These are phyloP conservation scores for Microcyclospora pomicola DNA, from an alignment of 2,329 filamentous ascomycete genomes.

Conservation along the genomic window DNA sequence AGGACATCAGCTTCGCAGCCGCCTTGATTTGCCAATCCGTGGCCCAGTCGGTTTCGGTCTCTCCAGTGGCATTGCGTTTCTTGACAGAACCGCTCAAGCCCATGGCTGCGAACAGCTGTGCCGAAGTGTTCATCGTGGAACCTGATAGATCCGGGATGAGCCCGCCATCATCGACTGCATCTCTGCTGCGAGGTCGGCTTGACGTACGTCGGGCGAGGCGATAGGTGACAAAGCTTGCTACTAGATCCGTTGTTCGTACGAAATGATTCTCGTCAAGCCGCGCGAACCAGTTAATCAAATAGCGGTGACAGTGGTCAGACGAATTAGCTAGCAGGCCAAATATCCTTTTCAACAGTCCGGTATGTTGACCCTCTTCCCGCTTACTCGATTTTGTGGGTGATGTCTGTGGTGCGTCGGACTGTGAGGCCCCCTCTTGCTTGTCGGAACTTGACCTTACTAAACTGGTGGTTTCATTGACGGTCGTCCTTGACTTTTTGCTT, in stretches of 20 bases:
- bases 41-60: slow-evolving; percentile 47
- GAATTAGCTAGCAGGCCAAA: slow-evolving; percentile 67
- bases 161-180: slow-evolving; percentile 48
- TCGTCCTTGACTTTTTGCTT: slow-evolving; percentile 5
- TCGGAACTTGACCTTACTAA: slow-evolving; percentile 5
- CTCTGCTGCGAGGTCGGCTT: slow-evolving; percentile 48
- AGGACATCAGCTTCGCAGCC: slow-evolving; percentile 62
- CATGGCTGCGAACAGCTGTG: slow-evolving; percentile 66
- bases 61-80: slow-evolving; percentile 38
- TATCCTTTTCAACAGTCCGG: slow-evolving; percentile 72
- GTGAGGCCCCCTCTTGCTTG: slow-evolving; percentile 6
- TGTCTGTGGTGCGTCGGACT: slow-evolving; percentile 2
- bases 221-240: slow-evolving; percentile 68
- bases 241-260: slow-evolving; percentile 58
- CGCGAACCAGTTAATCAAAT: slow-evolving; percentile 66
- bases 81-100: slow-evolving; percentile 36
- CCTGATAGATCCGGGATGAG: slow-evolving; percentile 61
- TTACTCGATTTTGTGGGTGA: slow-evolving; percentile 16
- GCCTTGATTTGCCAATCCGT: slow-evolving; percentile 87
- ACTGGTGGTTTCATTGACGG: slow-evolving; percentile 1
- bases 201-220: slow-evolving; percentile 54
- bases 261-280: slow-evolving; percentile 55
- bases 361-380: slow-evolving; percentile 51
- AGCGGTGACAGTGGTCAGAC: slow-evolving; percentile 59
- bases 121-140: slow-evolving; percentile 47